Base-by-base conservation (phyloP, 805 yeast species). In the Candida palmyrensis region DNA sequence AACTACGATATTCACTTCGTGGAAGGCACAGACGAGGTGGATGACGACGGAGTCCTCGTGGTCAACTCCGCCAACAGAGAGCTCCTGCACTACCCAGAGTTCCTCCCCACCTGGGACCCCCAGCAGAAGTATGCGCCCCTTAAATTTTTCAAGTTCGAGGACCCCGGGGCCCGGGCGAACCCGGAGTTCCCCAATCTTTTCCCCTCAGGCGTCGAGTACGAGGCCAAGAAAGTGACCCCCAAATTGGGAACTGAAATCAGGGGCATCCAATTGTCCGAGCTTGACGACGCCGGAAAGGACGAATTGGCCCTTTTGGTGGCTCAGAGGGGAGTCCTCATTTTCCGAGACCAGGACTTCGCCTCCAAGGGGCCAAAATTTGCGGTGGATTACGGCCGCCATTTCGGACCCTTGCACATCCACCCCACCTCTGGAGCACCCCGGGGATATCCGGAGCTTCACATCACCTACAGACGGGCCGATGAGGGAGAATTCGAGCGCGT, bases 351-450 rank as follows among this genome's bases (percentile, higher is more conserved):
- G 55, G 86, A 82, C 52, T 70, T 82, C 41, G 73, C 75, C 29
- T 23, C 31, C 8, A 56, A 69, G 37, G 75, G 80, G 5, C 73
- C 77, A 3, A 62, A 58, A 18, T 69, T 66, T 42, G 71, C 55
- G 18, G 71, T 62, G 17, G 64, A 79, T 25, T 78, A 66, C 57
- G 85, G 82, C 30, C 58, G 56, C 29, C 73, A 81, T 51, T 82
- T 77, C 51, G 89, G 90, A 21, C 77, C 78, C 22, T 66, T 77
- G 39, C 88, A 82, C 54, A 68, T 79, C 39, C 89, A 82, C 50
- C 85, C 86, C 29, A 77, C 84, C 9, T 75, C 83, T 8, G 87
- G 88, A 15, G 78, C 83, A 11, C 87, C 83, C 19, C 62, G 58
- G 41, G 80, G 84, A 6, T 61, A 59, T 39, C 80, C 83, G 4